Percentiles rank a stretch among this genome's conserved stretches.
phyloP scores from a whole-genome alignment of 352 stramenopile species.

The Phytophthora melonis region DNA sequence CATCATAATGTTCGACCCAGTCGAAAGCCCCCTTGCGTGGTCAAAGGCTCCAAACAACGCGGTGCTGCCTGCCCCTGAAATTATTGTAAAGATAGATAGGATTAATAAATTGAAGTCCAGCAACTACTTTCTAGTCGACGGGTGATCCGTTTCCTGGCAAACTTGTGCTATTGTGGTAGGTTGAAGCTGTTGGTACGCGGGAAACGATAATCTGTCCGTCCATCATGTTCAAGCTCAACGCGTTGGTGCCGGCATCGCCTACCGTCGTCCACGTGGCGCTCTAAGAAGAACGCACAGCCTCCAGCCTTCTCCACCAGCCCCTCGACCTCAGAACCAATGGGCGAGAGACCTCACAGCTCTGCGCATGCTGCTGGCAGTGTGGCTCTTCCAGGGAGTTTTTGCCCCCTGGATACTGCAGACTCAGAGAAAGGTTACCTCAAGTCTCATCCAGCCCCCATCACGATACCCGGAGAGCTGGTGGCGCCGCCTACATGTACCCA shows the following conservation, averaged over 20 bases:
- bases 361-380: constrained; percentile 8
- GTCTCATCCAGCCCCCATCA: constrained; percentile 25
- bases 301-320: too few species aligned
- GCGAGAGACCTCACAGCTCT: not conserved
- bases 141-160: too few species aligned
- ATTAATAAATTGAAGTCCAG: too few species aligned
- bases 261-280: not conserved
- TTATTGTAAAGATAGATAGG: too few species aligned
- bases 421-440: constrained; percentile 25
- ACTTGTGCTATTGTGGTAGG: too few species aligned
- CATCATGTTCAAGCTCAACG: constrained; percentile 3
- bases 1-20: not conserved
- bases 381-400: constrained; percentile 13
- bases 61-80: too few species aligned
- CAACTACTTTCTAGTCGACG: too few species aligned
- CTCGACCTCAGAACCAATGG: not conserved
- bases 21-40: not conserved
- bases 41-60: not conserved
- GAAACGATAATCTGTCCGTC: not conserved
- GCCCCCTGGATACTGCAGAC: constrained; percentile 18
- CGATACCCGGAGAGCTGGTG: constrained; percentile 19
- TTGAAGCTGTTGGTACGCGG: too few species aligned
- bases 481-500: not conserved
- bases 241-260: not conserved
- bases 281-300: not conserved